Evolutionary conservation across 2,329 filamentous ascomycete genomes (phyloP), one percentile per base, ranked within the genome.

Genomic region (Dactylellina haptotyla): DNA sequence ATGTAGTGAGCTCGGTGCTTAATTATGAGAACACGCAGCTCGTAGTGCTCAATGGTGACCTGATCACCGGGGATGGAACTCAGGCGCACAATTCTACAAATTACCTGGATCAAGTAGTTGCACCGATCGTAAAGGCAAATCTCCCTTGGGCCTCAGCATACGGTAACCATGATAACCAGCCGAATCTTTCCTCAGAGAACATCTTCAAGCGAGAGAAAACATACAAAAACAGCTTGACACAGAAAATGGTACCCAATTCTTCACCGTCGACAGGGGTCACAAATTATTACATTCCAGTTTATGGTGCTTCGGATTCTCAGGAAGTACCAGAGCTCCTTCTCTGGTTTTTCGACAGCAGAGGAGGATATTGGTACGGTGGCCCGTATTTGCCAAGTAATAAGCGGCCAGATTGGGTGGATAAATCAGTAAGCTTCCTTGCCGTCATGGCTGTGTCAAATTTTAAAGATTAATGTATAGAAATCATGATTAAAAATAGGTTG

Each of bases 281-380:
- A 8, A 88, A 87, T 75, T 87, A 87, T 77, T 86, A 84, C 66
- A 76, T 87, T 4, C 83, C 83, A 0, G 79, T 88, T 1, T 86
- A 84, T 76, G 85, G 84, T 77, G 82, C 83, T 67, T 62, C 76
- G 3, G 76, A 78, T 14, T 51, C 28, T 8, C 66, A 50, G 18
- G 64, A 67, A 9, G 54, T 48, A 0, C 84, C 86, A 4, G 76
- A 77, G 5, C 77, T 83, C 5, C 77, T 92, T 0, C 81, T 92
- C 1, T 92, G 89, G 88, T 91, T 91, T 80, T 91, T 92, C 76
- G 90, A 92, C 77, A 86, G 84, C 63, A 83, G 85, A 14, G 88
- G 88, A 34, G 88, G 88, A 5, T 82, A 82, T 57, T 81, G 82
- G 53, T 87, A 84, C 76, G 83, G 81, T 50, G 75, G 84, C 18